Conservation (phyloP, 305 asterid species). For the Rubia balearica region DNA sequence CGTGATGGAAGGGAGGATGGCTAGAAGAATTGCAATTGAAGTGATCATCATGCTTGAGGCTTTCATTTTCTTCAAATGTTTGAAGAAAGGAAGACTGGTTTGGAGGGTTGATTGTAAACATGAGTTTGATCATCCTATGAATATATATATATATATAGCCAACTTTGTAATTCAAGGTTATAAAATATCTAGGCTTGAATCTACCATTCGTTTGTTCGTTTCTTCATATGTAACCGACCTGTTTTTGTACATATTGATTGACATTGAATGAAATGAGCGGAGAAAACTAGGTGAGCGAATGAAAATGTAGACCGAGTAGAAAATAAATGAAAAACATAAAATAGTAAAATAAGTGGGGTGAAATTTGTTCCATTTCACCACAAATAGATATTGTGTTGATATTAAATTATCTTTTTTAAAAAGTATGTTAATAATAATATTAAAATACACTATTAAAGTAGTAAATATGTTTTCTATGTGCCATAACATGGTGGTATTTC, state of each 20-base stretch:
- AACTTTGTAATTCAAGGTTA: not conserved
- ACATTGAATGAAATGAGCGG: too few species aligned
- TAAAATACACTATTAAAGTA: not conserved
- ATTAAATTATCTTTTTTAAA: too few species aligned
- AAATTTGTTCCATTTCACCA: too few species aligned
- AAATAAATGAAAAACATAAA: too few species aligned
- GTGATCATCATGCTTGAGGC: not conserved
- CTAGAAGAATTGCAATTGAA: slow-evolving; percentile 2
- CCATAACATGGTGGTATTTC: not conserved
- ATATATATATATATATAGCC: slow-evolving; percentile 3
- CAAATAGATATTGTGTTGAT: too few species aligned
- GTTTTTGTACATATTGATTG: too few species aligned
- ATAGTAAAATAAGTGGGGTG: too few species aligned
- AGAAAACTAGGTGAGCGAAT: too few species aligned
- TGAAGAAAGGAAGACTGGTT: slow-evolving; percentile 1
- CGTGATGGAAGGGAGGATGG: not conserved
- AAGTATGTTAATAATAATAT: too few species aligned
- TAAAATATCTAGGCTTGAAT: not conserved
- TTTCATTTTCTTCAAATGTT: not conserved
- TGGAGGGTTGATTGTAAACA: not conserved
- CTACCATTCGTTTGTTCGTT: not conserved
- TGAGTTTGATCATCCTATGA: not conserved
- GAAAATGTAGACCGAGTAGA: too few species aligned
- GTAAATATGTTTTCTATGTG: not conserved
- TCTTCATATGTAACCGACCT: too few species aligned